phyloP scores from a whole-genome alignment of 1,284 basidiomycete genomes.

The Pyrrhoderma lamaoense region DNA sequence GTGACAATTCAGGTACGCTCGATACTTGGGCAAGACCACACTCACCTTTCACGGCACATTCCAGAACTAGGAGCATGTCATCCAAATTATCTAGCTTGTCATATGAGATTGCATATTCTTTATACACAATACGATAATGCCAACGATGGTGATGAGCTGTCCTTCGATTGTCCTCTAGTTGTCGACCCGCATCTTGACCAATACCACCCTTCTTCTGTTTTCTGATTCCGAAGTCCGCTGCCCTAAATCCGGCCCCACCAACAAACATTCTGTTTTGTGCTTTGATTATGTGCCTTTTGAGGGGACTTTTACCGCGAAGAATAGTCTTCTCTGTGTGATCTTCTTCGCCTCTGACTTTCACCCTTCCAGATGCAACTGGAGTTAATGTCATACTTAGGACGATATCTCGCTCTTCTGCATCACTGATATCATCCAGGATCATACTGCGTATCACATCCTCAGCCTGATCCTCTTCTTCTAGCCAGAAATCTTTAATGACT shows the following conservation, averaged over 20 bases:
- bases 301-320: neutral
- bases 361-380: neutral
- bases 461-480: neutral
- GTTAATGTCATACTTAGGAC: neutral
- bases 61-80: neutral
- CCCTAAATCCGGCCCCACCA: too few species aligned
- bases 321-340: neutral
- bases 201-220: too few species aligned
- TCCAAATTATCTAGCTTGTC: neutral
- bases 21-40: neutral
- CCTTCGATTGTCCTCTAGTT: too few species aligned
- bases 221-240: neutral
- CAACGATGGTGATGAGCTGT: neutral
- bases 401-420: neutral
- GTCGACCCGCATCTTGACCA: too few species aligned
- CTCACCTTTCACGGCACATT: neutral
- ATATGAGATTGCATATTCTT: neutral
- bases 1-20: too few species aligned
- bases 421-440: neutral
- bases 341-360: neutral
- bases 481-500: neutral
- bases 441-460: neutral
- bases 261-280: neutral
- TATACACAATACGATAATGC: conserved; percentile 6
- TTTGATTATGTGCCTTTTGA: neutral